A percentile compares a stretch with the other conserved stretches of the same genome.
Evolutionary conservation across 192 early-diverging fungal genomes (phyloP).

Genomic region (Chytriomyces hyalinus): DNA sequence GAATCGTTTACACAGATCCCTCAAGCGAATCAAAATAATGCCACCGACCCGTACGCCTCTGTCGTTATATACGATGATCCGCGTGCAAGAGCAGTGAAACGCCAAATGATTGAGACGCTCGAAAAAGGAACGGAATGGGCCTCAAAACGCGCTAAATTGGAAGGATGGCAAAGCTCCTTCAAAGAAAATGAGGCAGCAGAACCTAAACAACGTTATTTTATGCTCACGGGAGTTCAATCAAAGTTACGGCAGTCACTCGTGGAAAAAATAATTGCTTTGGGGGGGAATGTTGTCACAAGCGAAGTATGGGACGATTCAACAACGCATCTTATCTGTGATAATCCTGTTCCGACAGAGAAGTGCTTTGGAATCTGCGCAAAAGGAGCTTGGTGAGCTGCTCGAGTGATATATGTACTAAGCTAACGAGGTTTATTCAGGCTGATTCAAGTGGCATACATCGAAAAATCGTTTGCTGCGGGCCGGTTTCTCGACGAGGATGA

Average conservation of each 20-base stretch:
- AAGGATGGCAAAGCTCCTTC: neutral
- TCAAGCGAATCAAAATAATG: neutral
- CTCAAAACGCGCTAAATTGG: slow-evolving; percentile 1
- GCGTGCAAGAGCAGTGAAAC: slow-evolving; percentile 33
- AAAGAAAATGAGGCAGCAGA: slow-evolving; percentile 1
- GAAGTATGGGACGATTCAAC: slow-evolving; percentile 39
- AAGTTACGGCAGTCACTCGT: slow-evolving; percentile 8
- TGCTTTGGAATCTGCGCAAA: slow-evolving; percentile 44
- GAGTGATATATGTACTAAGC: neutral
- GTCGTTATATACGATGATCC: slow-evolving; percentile 46
- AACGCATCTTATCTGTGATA: slow-evolving; percentile 50
- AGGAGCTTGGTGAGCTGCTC: slow-evolving; percentile 42
- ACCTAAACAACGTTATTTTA: slow-evolving; percentile 31
- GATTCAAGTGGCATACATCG: slow-evolving; percentile 41
- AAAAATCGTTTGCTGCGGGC: slow-evolving; percentile 35
- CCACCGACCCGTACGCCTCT: slow-evolving; percentile 24
- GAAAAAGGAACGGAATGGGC: neutral
- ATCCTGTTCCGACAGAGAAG: slow-evolving; percentile 50
- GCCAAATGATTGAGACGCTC: slow-evolving; percentile 36
- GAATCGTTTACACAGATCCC: slow-evolving; percentile 33
- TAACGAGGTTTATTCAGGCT: slow-evolving; percentile 32
- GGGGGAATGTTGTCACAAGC: slow-evolving; percentile 39
- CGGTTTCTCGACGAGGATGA: slow-evolving; percentile 50
- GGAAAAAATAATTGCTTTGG: slow-evolving; percentile 33
- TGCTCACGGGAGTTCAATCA: slow-evolving; percentile 37